Evolutionary conservation across 306 rosid genomes (phyloP).

Genomic region (Acacia melanoxylon): DNA sequence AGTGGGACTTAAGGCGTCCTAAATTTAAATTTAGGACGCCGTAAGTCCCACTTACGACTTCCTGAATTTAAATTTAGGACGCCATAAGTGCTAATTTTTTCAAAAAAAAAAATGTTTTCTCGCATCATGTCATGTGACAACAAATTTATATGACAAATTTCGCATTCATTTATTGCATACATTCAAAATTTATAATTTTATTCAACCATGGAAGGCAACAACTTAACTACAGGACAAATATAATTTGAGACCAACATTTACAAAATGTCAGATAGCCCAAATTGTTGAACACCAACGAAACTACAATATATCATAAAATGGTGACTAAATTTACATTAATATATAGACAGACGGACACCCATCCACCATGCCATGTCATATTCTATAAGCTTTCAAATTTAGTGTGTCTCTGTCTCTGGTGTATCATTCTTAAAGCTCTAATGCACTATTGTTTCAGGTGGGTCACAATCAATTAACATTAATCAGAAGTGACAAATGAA

Average conservation of each 20-base stretch:
- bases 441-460: background rate
- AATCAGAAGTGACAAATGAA: conserved; percentile 6
- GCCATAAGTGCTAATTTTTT: no score
- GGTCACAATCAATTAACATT: background rate
- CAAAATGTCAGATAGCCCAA: background rate
- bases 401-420: background rate
- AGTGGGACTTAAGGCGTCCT: no score
- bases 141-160: no score
- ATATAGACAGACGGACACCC: background rate
- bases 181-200: background rate
- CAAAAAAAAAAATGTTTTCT: no score
- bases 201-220: conserved; percentile 14
- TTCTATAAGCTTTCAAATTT: background rate
- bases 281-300: background rate
- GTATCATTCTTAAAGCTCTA: background rate
- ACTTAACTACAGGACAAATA: background rate
- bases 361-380: background rate
- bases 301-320: background rate
- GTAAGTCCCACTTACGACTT: no score
- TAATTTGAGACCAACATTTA: background rate
- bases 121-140: background rate
- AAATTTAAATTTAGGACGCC: no score
- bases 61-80: no score
- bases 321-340: background rate
- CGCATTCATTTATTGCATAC: no score